These are phyloP conservation scores for Leccinum obscurum DNA, from an alignment of 768 basidiomycete species.

Conservation along the genomic window DNA sequence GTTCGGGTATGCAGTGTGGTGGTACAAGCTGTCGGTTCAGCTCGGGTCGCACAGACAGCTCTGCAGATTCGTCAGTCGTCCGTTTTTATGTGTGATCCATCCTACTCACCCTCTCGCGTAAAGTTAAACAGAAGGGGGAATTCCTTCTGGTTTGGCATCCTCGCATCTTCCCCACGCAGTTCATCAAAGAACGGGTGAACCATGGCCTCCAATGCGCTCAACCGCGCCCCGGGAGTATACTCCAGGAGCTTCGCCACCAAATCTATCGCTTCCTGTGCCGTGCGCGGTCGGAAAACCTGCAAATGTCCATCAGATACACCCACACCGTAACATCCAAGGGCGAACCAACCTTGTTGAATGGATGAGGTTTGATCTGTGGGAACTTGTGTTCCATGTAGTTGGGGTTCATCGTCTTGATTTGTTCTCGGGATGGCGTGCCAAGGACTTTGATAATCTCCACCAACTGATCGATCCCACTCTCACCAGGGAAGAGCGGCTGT, in stretches of 20 bases:
- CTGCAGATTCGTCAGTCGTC: conserved; percentile 41
- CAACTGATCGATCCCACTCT: conserved; percentile 97
- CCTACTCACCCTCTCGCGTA: conserved; percentile 83
- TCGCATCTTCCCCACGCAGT: conserved; percentile 82
- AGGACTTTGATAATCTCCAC: conserved; percentile 99
- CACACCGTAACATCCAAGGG: conserved; percentile 1
- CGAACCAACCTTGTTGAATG: conserved; percentile 83
- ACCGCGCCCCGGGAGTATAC: conserved; percentile 93
- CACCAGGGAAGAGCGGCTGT: conserved; percentile 98
- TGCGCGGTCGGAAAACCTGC: conserved; percentile 97
- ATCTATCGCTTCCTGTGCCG: conserved; percentile 94
- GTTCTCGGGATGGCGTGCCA: conserved; percentile 96
- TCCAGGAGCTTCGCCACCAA: conserved; percentile 93
- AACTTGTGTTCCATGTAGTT: conserved; percentile 99
- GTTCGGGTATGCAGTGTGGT: conserved; percentile 83
- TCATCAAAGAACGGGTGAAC: conserved; percentile 98
- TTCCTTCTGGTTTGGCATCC: conserved; percentile 97
- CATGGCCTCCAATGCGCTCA: conserved; percentile 91
- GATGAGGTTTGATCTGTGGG: conserved; percentile 99
- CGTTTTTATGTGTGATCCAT: not conserved
- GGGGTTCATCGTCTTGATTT: conserved; percentile 99
- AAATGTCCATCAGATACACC: conserved; percentile 15
- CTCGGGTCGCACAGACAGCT: conserved; percentile 95
- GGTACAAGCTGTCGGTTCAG: conserved; percentile 92
- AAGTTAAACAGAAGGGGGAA: conserved; percentile 95